A percentile compares a stretch with the other conserved stretches of the same genome.
Evolutionary conservation across 345 rosid species (phyloP).

Genomic region (Syzygium jambos): DNA sequence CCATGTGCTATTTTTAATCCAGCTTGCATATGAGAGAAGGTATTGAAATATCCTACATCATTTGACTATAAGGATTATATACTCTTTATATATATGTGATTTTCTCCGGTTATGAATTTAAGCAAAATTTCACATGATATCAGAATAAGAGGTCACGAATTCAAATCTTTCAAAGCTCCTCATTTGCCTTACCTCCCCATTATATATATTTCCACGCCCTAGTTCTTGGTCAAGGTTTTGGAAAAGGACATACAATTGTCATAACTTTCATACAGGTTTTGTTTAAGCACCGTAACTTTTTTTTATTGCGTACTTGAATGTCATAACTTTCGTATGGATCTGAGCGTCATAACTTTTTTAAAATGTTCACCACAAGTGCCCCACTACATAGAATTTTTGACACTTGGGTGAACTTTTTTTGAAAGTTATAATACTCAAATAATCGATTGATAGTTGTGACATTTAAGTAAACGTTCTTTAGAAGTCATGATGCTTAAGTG

Average conservation of each 20-base stretch:
- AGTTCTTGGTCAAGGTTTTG: background rate
- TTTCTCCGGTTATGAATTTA: background rate
- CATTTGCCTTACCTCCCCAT: background rate
- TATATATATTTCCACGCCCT: background rate
- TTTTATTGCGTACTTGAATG: too few species aligned
- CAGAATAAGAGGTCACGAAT: background rate
- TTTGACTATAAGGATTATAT: background rate
- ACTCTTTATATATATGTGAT: background rate
- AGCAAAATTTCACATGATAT: background rate
- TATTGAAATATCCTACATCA: background rate
- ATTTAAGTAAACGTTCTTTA: background rate
- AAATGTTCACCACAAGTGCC: accelerated
- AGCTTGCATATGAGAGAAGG: background rate
- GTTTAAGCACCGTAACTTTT: too few species aligned
- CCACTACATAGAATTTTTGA: background rate
- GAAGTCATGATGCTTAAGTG: background rate
- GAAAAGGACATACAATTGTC: background rate
- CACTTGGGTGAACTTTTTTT: background rate
- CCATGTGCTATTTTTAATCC: background rate
- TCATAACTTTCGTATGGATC: background rate
- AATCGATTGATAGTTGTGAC: background rate
- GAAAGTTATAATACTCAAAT: background rate
- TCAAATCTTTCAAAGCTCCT: background rate
- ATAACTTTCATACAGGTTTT: too few species aligned
- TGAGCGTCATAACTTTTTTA: background rate